Percentiles rank a stretch among this genome's conserved stretches.
phyloP scores from a whole-genome alignment of 2,329 filamentous ascomycete species.

The Alternaria dauci region DNA sequence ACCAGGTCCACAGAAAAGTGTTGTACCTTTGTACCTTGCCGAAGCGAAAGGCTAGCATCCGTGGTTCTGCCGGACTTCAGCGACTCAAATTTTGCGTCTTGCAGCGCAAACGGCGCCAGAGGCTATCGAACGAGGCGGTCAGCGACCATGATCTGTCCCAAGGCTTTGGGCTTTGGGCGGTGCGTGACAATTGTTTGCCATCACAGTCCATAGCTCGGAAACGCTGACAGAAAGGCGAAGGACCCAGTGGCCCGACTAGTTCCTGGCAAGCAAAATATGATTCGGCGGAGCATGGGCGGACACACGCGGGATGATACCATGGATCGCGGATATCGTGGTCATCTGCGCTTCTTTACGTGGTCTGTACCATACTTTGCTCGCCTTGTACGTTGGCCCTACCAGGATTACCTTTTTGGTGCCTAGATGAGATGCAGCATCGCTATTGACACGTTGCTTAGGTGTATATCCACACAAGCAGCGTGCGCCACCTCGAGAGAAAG shows the following conservation, averaged over 20 bases:
- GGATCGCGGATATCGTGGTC: constrained; percentile 18
- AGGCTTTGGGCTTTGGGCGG: neutral
- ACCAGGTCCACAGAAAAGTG: constrained; percentile 44
- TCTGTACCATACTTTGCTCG: constrained; percentile 13
- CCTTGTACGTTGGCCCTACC: neutral
- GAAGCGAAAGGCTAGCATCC: constrained; percentile 50
- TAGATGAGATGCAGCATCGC: neutral
- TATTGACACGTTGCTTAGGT: constrained; percentile 15
- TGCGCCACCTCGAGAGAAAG: neutral
- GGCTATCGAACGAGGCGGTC: neutral
- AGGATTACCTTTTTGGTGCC: neutral
- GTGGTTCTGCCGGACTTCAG: constrained; percentile 25
- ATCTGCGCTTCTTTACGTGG: constrained; percentile 22
- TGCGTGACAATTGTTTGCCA: constrained; percentile 2
- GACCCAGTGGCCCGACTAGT: constrained; percentile 18
- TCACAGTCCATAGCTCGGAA: constrained; percentile 4
- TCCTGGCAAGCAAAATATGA: constrained; percentile 19
- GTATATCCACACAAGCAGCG: constrained; percentile 7
- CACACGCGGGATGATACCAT: constrained; percentile 16
- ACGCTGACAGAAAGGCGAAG: constrained; percentile 10
- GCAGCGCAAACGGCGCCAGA: constrained; percentile 12
- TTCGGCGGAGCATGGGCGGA: constrained; percentile 14
- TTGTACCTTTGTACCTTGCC: constrained; percentile 51
- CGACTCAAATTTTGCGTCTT: constrained; percentile 18
- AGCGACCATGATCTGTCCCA: constrained; percentile 2